phyloP scores from a whole-genome alignment of 2,329 filamentous ascomycete species.

The Clarireedia hainanense region DNA sequence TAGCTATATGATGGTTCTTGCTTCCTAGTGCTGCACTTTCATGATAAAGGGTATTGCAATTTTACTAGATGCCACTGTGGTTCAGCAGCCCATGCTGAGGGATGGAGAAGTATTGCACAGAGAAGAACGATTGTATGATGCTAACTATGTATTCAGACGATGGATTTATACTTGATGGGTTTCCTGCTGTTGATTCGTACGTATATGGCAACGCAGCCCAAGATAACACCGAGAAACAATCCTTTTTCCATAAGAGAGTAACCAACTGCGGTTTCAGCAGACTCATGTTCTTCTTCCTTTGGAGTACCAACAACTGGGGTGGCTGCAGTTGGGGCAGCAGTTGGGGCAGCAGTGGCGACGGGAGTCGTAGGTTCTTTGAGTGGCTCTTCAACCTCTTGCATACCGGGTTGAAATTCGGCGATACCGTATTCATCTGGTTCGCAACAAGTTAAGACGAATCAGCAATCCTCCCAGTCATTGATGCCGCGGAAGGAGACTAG shows the following conservation, averaged over 20 bases:
- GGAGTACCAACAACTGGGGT: conserved; percentile 14
- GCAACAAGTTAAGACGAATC: conserved; percentile 21
- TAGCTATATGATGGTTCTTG: too few species aligned
- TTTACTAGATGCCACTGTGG: too few species aligned
- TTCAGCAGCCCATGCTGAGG: too few species aligned
- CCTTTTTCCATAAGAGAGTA: conserved; percentile 42
- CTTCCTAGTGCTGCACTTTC: too few species aligned
- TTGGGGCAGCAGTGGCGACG: conserved; percentile 3
- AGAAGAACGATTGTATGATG: neutral
- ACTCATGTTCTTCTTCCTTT: neutral
- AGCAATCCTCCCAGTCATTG: conserved; percentile 22
- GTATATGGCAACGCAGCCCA: conserved; percentile 39
- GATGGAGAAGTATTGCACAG: neutral
- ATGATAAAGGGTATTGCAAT: too few species aligned
- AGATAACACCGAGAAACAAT: conserved; percentile 42
- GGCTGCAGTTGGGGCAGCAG: conserved; percentile 11
- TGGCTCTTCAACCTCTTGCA: conserved; percentile 21
- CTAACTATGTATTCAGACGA: conserved; percentile 20
- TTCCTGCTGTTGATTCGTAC: conserved; percentile 35
- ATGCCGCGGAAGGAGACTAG: conserved; percentile 22
- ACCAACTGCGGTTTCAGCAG: conserved; percentile 21
- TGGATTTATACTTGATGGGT: conserved; percentile 24
- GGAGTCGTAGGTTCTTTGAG: conserved; percentile 11
- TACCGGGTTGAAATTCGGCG: conserved; percentile 27
- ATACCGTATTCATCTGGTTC: conserved; percentile 24